phyloP scores from a whole-genome alignment of 495 filamentous ascomycete genomes.

The Acidomyces sp. region DNA sequence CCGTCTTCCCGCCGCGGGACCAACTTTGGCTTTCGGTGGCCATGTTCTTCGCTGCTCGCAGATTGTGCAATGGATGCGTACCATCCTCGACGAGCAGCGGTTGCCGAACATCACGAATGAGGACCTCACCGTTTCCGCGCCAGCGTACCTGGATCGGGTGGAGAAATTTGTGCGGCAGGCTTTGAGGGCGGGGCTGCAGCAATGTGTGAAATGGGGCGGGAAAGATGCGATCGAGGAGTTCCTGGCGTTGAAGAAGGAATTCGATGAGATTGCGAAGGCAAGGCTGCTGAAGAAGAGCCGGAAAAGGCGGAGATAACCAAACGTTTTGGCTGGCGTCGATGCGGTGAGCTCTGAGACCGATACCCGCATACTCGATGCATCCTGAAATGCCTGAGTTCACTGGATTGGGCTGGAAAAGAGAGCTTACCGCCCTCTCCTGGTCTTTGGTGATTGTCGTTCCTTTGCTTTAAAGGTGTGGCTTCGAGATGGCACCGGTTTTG shows the following conservation, averaged over 20 bases:
- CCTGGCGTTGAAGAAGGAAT: slow-evolving; percentile 10
- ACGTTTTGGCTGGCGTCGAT: too few relatives aligned
- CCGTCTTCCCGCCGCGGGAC: slow-evolving; percentile 13
- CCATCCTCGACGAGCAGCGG: slow-evolving; percentile 8
- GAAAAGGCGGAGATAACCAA: too few relatives aligned
- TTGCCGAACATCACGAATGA: slow-evolving; percentile 14
- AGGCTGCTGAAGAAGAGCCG: too few relatives aligned
- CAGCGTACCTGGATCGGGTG: slow-evolving; percentile 14
- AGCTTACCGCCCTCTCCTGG: too few relatives aligned
- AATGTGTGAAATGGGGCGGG: slow-evolving; percentile 14
- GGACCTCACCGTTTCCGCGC: slow-evolving; percentile 9
- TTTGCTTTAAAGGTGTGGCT: too few relatives aligned
- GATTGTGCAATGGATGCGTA: slow-evolving; percentile 14
- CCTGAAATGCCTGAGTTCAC: too few relatives aligned
- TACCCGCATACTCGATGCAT: too few relatives aligned
- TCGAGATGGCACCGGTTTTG: too few relatives aligned
- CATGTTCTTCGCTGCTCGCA: slow-evolving; percentile 19
- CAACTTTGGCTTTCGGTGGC: slow-evolving; percentile 19
- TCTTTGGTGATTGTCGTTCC: too few relatives aligned
- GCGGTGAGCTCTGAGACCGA: too few relatives aligned
- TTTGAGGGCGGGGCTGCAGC: slow-evolving; percentile 4
- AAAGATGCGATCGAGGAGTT: slow-evolving; percentile 9
- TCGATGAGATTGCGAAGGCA: not conserved
- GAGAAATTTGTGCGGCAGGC: slow-evolving; percentile 16
- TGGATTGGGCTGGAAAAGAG: too few relatives aligned